Conservation (phyloP, 1,284 basidiomycete species). For the Trametes pubescens region DNA sequence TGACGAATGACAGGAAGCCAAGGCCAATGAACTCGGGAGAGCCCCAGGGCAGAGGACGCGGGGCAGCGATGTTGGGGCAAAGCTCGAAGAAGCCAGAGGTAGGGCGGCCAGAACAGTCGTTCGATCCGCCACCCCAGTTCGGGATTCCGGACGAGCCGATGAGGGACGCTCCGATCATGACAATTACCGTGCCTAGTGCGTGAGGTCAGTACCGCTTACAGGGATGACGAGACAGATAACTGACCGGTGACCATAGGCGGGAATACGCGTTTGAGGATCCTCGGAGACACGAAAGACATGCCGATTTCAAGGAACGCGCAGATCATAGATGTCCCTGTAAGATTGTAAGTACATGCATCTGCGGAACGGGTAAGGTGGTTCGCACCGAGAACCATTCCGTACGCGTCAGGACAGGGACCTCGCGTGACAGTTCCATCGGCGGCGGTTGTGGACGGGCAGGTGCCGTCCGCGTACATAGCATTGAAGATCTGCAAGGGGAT, state of each 20-base stretch:
- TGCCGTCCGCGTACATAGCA: conserved; percentile 81
- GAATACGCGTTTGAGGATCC: conserved; percentile 73
- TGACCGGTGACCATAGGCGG: conserved; percentile 83
- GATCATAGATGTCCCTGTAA: conserved; percentile 74
- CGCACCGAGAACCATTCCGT: conserved; percentile 77
- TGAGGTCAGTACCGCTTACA: not conserved
- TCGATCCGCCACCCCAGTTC: conserved; percentile 87
- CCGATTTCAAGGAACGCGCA: conserved; percentile 85
- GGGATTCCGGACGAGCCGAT: conserved; percentile 78
- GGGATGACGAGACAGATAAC: conserved; percentile 26
- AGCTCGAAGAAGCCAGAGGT: conserved; percentile 70
- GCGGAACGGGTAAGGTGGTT: conserved; percentile 12
- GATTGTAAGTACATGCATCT: conserved; percentile 1
- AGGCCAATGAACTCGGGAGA: conserved; percentile 86
- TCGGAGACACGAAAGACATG: conserved; percentile 77
- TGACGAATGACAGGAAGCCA: conserved; percentile 84
- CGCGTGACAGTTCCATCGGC: conserved; percentile 69
- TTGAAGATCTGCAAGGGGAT: conserved; percentile 58
- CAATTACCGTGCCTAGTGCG: conserved; percentile 66
- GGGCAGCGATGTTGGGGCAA: conserved; percentile 75
- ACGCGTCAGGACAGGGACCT: conserved; percentile 80
- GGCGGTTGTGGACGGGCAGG: conserved; percentile 68
- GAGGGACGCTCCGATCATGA: conserved; percentile 81
- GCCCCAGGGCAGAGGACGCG: conserved; percentile 71
- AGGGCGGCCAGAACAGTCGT: conserved; percentile 68